Evolutionary conservation across 108 stramenopile species (phyloP).

Genomic region (Bacterosira constricta): DNA sequence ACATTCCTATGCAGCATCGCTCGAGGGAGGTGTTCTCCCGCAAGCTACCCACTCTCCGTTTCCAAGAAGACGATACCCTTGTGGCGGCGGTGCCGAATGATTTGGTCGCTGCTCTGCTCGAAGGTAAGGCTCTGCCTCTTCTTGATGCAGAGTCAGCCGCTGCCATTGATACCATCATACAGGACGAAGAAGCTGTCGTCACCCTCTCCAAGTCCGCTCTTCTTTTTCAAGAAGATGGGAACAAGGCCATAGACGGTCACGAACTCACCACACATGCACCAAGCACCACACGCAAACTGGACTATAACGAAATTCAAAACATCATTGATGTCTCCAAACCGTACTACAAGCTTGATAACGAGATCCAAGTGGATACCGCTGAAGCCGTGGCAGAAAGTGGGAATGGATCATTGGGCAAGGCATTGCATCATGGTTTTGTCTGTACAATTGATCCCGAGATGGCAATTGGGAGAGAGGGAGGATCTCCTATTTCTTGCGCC

Average conservation of each 20-base stretch:
- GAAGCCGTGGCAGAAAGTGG: constrained; percentile 24
- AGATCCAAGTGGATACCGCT: constrained; percentile 20
- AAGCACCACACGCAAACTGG: too few species aligned
- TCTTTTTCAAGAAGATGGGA: constrained; percentile 17
- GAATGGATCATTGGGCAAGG: too few species aligned
- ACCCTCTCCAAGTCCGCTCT: neutral
- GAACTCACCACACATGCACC: too few species aligned
- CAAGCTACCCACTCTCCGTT: neutral
- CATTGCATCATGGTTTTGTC: constrained; percentile 30
- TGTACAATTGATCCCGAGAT: constrained; percentile 28
- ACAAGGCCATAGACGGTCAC: too few species aligned
- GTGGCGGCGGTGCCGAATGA: neutral
- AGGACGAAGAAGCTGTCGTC: neutral
- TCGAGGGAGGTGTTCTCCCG: neutral
- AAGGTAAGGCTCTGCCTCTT: too few species aligned
- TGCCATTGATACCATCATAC: neutral
- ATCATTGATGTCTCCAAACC: constrained; percentile 25
- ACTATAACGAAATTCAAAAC: constrained; percentile 25
- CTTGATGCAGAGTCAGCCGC: neutral
- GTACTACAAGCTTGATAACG: constrained; percentile 42
- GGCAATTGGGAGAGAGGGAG: constrained; percentile 19
- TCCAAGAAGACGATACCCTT: neutral
- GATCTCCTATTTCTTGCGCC: constrained; percentile 12
- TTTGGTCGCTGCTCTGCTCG: neutral
- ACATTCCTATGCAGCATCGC: neutral